phyloP scores from a whole-genome alignment of 2,329 filamentous ascomycete genomes.

The Aspergillus thermomutatus region DNA sequence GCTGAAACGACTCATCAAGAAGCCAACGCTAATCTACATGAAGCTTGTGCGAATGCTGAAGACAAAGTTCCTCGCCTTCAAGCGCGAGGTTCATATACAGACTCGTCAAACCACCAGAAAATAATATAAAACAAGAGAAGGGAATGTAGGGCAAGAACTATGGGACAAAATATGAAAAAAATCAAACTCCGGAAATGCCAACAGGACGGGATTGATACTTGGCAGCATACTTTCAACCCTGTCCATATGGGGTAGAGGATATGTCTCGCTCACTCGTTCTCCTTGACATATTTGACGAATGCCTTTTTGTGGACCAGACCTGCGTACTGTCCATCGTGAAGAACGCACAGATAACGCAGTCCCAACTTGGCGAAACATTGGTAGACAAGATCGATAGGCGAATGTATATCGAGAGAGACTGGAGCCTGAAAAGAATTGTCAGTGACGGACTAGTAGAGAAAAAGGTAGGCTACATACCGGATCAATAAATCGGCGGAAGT shows the following conservation, averaged over 20 bases:
- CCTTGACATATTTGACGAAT: conserved; percentile 91
- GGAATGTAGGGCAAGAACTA: not conserved
- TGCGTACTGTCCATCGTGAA: conserved; percentile 77
- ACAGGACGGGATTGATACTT: not conserved
- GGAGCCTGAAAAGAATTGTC: conserved; percentile 58
- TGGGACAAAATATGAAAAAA: not conserved
- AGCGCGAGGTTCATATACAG: not conserved
- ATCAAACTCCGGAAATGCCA: not conserved
- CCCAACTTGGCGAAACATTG: conserved; percentile 96
- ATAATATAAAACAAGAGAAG: not conserved
- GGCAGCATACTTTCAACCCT: not conserved
- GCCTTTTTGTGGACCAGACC: conserved; percentile 97
- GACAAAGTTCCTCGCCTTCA: not conserved
- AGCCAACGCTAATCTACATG: not conserved
- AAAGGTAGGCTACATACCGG: conserved; percentile 54
- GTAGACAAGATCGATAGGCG: conserved; percentile 91
- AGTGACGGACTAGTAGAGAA: not conserved
- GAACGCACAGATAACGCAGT: conserved; percentile 85
- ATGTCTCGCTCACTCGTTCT: conserved; percentile 55
- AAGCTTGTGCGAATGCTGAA: not conserved
- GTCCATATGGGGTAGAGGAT: not conserved
- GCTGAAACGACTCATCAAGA: not conserved
- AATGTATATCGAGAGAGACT: conserved; percentile 80
- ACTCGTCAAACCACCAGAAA: not conserved
- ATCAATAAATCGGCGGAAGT: conserved; percentile 90